phyloP scores from a whole-genome alignment of 331 rosid species.

The Malus hybrid region DNA sequence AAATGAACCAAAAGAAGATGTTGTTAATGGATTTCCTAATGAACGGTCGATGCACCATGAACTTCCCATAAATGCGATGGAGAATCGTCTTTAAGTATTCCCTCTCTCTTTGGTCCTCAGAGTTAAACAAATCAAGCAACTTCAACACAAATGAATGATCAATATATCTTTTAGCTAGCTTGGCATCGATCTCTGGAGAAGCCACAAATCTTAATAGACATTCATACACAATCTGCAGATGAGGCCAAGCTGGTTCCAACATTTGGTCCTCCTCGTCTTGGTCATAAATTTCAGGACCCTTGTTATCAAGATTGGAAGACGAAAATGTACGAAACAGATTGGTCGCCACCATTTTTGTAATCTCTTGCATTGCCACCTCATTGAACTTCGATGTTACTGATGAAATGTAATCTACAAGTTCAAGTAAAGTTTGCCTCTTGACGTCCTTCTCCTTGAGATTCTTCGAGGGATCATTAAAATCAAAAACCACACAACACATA shows the following conservation, averaged over 20 bases:
- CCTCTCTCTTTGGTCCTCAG: constrained; percentile 82
- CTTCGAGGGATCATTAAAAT: constrained; percentile 54
- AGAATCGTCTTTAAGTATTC: constrained; percentile 68
- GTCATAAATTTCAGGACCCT: constrained; percentile 41
- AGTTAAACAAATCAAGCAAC: constrained; percentile 67
- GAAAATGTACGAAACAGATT: constrained; percentile 59
- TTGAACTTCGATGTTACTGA: constrained; percentile 50
- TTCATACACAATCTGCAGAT: constrained; percentile 68
- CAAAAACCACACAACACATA: constrained; percentile 62
- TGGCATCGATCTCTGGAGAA: constrained; percentile 66
- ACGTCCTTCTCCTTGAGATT: constrained; percentile 60
- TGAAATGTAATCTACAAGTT: constrained; percentile 63
- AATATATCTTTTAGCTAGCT: constrained; percentile 61
- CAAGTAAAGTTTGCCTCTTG: constrained; percentile 58
- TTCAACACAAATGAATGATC: constrained; percentile 66
- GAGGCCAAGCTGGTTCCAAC: constrained; percentile 81
- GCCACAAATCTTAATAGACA: constrained; percentile 62
- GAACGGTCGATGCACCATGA: constrained; percentile 79
- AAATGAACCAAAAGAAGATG: constrained; percentile 61
- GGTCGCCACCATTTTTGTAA: constrained; percentile 49
- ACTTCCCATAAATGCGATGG: constrained; percentile 70
- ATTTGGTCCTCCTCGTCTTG: constrained; percentile 66
- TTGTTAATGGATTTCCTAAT: constrained; percentile 66
- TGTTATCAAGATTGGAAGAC: constrained; percentile 42
- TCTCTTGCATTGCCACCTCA: constrained; percentile 57